A percentile compares a stretch with the other conserved stretches of the same genome.
These are phyloP conservation scores for Hyphopichia homilentoma DNA, from an alignment of 805 yeast genomes.

Conservation along the genomic window DNA sequence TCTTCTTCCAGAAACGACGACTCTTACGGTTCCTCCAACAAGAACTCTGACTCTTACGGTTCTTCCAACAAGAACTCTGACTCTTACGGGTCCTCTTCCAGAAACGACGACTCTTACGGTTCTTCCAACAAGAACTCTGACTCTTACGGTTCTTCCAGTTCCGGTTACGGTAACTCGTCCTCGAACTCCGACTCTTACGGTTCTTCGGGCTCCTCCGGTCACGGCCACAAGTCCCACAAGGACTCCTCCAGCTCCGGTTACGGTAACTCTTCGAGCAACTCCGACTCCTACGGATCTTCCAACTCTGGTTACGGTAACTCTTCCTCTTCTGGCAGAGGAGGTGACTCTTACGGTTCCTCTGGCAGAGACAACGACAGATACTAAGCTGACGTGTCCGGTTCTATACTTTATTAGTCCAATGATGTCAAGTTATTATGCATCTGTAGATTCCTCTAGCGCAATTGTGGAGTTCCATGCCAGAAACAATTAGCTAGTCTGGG, in stretches of 20 bases:
- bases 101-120: conserved; percentile 9
- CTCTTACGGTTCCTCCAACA: conserved; percentile 18
- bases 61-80: conserved; percentile 8
- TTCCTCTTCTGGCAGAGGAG: conserved; percentile 7
- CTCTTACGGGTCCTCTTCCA: conserved; percentile 17
- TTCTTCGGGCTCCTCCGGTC: conserved; percentile 12
- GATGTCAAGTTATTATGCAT: too few species aligned
- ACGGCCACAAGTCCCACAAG: too few species aligned
- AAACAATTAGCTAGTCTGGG: too few species aligned
- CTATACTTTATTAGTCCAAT: too few species aligned
- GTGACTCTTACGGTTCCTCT: conserved; percentile 15
- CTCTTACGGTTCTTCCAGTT: conserved; percentile 27
- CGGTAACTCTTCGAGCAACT: conserved; percentile 18
- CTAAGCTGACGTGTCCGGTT: too few species aligned
- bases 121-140: conserved; percentile 12
- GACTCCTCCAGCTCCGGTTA: conserved; percentile 30
- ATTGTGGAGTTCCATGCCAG: too few species aligned
- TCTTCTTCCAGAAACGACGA: conserved; percentile 12
- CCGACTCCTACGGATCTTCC: conserved; percentile 13
- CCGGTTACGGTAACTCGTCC: conserved; percentile 28
- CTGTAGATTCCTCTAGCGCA: too few species aligned
- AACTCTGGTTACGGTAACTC: conserved; percentile 12
- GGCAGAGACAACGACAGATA: conserved; percentile 3
- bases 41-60: conserved; percentile 9
- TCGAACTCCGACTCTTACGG: conserved; percentile 18